These are phyloP conservation scores for Suhomyces sp. DNA, from an alignment of 805 yeast species.

Conservation along the genomic window DNA sequence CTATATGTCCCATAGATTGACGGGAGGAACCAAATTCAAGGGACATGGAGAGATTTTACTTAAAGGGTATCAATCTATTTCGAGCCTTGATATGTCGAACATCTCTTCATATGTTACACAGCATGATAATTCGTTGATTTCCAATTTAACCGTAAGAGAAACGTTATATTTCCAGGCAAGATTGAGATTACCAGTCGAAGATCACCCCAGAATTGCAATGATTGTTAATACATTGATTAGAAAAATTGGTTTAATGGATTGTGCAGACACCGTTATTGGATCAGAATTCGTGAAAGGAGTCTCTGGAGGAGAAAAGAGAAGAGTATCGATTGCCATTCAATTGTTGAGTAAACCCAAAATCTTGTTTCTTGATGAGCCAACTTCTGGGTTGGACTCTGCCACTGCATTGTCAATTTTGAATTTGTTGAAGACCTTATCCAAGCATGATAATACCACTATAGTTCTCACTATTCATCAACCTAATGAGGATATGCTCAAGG, in stretches of 20 bases:
- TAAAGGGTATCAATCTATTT: constrained; percentile 15
- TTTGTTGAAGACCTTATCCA: constrained; percentile 19
- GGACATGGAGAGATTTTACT: constrained; percentile 16
- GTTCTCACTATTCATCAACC: constrained; percentile 29
- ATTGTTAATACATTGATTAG: constrained; percentile 18
- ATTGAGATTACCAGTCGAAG: constrained; percentile 20
- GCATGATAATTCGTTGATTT: constrained; percentile 22
- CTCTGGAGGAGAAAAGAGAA: constrained; percentile 29
- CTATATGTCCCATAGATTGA: constrained; percentile 23
- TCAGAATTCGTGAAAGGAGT: constrained; percentile 23
- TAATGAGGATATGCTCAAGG: constrained; percentile 20
- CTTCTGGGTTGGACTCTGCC: constrained; percentile 27
- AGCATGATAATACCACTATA: constrained; percentile 20
- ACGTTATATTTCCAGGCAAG: constrained; percentile 26
- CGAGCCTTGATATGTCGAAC: constrained; percentile 15
- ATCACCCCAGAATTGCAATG: constrained; percentile 17
- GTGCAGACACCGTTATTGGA: constrained; percentile 28
- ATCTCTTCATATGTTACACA: constrained; percentile 28
- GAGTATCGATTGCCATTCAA: constrained; percentile 31
- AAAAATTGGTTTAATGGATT: constrained; percentile 23
- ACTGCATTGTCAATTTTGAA: constrained; percentile 21
- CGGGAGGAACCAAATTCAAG: constrained; percentile 12
- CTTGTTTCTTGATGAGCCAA: constrained; percentile 28
- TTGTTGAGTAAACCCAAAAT: constrained; percentile 24
- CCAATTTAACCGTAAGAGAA: constrained; percentile 26